Percentiles rank a stretch among this genome's conserved stretches.
Evolutionary conservation across 805 yeast genomes (phyloP).

Genomic region (Wickerhamomyces kurtzmanii): DNA sequence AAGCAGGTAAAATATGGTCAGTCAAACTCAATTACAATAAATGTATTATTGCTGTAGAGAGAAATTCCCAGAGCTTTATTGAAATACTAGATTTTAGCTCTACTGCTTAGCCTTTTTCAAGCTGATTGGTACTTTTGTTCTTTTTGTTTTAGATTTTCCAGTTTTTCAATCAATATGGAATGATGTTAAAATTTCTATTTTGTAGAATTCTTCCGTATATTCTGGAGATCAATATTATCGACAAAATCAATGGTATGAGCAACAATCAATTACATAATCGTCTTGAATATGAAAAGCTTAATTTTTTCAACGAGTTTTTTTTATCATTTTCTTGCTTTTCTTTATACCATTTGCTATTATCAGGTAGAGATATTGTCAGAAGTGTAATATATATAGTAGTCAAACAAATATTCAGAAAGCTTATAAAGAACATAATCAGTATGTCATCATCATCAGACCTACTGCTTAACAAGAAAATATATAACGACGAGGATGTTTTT

Average conservation of each 20-base stretch:
- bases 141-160: background rate
- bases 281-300: too few relatives aligned
- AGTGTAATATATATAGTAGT: too few relatives aligned
- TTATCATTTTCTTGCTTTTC: too few relatives aligned
- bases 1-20: constrained; percentile 90
- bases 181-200: background rate
- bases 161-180: too few relatives aligned
- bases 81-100: constrained; percentile 77
- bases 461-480: background rate
- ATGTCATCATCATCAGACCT: constrained; percentile 1
- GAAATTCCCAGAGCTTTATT: constrained; percentile 58
- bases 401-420: constrained; percentile 3
- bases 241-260: constrained; percentile 1
- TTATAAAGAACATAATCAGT: background rate
- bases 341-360: too few relatives aligned
- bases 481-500: constrained; percentile 6
- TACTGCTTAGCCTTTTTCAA: background rate
- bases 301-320: too few relatives aligned
- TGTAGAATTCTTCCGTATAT: constrained; percentile 1
- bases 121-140: background rate
- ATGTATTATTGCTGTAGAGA: constrained; percentile 88
- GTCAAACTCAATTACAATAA: constrained; percentile 77
- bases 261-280: constrained; percentile 1
- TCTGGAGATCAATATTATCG: background rate
- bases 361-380: too few relatives aligned